Evolutionary conservation across 1,139 yeast genomes (phyloP), one percentile per base, ranked within the genome.

Genomic region (Blastobotrys arbuscula): DNA sequence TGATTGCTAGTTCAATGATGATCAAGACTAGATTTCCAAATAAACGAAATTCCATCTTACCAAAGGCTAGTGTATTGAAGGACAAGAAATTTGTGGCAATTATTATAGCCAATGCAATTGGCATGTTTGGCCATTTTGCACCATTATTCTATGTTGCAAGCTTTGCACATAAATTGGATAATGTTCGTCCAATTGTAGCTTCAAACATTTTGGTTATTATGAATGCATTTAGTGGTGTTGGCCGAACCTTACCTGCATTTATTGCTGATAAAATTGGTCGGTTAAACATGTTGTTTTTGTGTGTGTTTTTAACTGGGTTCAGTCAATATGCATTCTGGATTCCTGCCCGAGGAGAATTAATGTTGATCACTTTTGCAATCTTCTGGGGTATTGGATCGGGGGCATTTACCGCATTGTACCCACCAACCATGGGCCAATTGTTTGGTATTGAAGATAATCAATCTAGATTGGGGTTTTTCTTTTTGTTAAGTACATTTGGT

Each of bases 191-290:
- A 84, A 0, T 76, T 76, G 56, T 58, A 12, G 42, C 37, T 2
- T 31, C 31, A 10, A 28, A 77, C n/a, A 63, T 81, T 31, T 50
- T 58, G n/a, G 52, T 86, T 0, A 70, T 78, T 9, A 69, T 74
- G 57, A 82, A 81, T 64, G 82, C 81, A 1, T 68, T 77, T 2
- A 85, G 87, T 7, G 71, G 79, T 15, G 54, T 74, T 3, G 88
- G 87, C 1, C 66, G 88, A 51, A 73, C 74, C 48, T 56, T 79
- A 6, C 82, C 86, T 0, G 80, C 82, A 0, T 63, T 69, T 26
- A 54, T 75, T 8, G 74, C 81, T 0, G 84, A 83, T 50, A 77
- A 69, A 49, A 52, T 75, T 28, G 89, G 89, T 0, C 68, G 77
- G 35, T 81, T 77, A 62, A 82, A 81, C 56, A 70, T 72, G 12